Evolutionary conservation across 2,329 filamentous ascomycete genomes (phyloP).

Genomic region (Endothia cerciana): DNA sequence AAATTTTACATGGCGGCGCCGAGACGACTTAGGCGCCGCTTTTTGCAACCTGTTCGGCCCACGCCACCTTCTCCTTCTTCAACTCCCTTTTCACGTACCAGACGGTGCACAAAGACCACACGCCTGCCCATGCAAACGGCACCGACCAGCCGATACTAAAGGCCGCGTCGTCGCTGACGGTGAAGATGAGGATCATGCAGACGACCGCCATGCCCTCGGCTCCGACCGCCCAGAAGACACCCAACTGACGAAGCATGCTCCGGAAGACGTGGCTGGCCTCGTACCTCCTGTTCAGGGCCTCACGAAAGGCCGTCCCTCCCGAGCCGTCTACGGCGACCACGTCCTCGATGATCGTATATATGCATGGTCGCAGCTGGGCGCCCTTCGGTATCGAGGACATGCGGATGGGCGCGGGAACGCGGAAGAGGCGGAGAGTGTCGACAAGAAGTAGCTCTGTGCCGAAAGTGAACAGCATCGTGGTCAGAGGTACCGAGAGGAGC

Average conservation of each 20-base stretch:
- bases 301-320: constrained; percentile 57
- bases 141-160: constrained; percentile 34
- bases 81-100: constrained; percentile 35
- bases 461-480: constrained; percentile 53
- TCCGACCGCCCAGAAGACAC: constrained; percentile 60
- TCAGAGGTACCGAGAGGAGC: constrained; percentile 55
- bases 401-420: constrained; percentile 57
- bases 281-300: constrained; percentile 55
- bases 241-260: constrained; percentile 56
- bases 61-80: constrained; percentile 34
- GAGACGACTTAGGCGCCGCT: neutral
- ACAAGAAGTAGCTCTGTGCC: constrained; percentile 47
- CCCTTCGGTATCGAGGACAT: constrained; percentile 68
- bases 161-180: constrained; percentile 31
- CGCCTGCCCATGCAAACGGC: constrained; percentile 34
- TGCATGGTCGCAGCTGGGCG: constrained; percentile 59
- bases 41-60: constrained; percentile 34
- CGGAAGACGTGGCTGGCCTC: constrained; percentile 58
- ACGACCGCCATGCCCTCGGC: constrained; percentile 34
- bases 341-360: constrained; percentile 70
- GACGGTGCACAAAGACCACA: constrained; percentile 34
- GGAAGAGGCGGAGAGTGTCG: constrained; percentile 41
- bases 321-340: constrained; percentile 69
- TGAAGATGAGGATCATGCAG: constrained; percentile 35
- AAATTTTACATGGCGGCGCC: neutral